Conservation (phyloP, 345 rosid genomes). For the Triadica sebifera region DNA sequence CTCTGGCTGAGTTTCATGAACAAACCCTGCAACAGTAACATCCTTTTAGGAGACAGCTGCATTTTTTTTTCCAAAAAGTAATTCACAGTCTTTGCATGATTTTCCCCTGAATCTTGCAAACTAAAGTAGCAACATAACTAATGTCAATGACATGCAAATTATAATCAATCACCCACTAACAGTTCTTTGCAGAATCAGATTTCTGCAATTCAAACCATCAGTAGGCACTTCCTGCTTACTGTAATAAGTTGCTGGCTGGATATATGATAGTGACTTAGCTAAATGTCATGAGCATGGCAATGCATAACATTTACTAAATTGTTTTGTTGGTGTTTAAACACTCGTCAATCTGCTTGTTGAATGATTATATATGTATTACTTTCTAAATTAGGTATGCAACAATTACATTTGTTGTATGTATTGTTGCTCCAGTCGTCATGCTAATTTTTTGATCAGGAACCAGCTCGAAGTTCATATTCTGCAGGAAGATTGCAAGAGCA, state of each 20-base stretch:
- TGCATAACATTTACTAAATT: background rate
- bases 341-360: background rate
- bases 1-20: slow-evolving; percentile 70
- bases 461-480: slow-evolving; percentile 68
- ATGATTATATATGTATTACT: background rate
- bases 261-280: background rate
- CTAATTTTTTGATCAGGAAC: slow-evolving; percentile 81
- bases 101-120: background rate
- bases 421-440: slow-evolving; percentile 97
- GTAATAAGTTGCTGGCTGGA: background rate
- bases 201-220: background rate
- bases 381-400: background rate
- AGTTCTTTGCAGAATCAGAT: background rate
- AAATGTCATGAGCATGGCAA: background rate
- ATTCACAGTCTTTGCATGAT: background rate
- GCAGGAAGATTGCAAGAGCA: slow-evolving; percentile 69
- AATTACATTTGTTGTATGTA: slow-evolving; percentile 79
- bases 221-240: background rate
- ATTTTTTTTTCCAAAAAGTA: background rate
- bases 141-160: background rate
- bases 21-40: slow-evolving; percentile 62
- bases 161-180: background rate
- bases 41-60: background rate
- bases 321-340: background rate
- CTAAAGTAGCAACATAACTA: background rate